Conservation (phyloP, 1,139 yeast species). For the Saccharomyces hybrid region DNA sequence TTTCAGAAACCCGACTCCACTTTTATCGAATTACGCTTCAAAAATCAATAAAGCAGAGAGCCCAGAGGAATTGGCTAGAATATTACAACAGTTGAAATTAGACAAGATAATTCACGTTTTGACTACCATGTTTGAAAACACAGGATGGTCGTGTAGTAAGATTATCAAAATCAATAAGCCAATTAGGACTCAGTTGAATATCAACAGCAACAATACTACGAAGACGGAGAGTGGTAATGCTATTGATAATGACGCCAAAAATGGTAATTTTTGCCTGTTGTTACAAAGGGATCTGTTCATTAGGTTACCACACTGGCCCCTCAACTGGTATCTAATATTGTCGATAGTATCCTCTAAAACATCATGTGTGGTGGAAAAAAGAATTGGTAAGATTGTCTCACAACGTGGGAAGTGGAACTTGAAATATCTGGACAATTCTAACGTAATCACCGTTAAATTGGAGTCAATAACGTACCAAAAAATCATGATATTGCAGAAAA, state of each 20-base stretch:
- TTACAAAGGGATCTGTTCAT: slow-evolving; percentile 45
- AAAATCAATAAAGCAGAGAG: slow-evolving; percentile 35
- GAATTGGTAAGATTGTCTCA: slow-evolving; percentile 58
- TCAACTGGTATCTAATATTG: slow-evolving; percentile 60
- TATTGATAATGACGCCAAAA: not conserved
- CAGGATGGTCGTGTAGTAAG: slow-evolving; percentile 60
- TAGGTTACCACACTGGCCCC: slow-evolving; percentile 58
- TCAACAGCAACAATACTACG: slow-evolving; percentile 9
- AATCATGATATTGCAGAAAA: slow-evolving; percentile 42
- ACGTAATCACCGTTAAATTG: slow-evolving; percentile 24
- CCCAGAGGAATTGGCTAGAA: slow-evolving; percentile 27
- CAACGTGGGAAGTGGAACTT: slow-evolving; percentile 58
- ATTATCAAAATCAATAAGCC: slow-evolving; percentile 40
- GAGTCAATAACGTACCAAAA: slow-evolving; percentile 41
- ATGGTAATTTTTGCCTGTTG: slow-evolving; percentile 7
- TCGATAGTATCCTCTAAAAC: slow-evolving; percentile 42
- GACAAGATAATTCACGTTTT: slow-evolving; percentile 49
- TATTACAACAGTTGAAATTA: slow-evolving; percentile 42
- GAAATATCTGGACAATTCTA: slow-evolving; percentile 38
- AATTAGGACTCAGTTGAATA: slow-evolving; percentile 24
- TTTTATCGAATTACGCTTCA: slow-evolving; percentile 34
- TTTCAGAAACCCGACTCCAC: slow-evolving; percentile 41
- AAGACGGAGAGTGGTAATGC: slow-evolving; percentile 7
- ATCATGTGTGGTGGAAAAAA: slow-evolving; percentile 39
- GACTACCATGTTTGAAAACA: slow-evolving; percentile 48